phyloP scores from a whole-genome alignment of 2,329 filamentous ascomycete species.

The Cladorrhinum sp. region DNA sequence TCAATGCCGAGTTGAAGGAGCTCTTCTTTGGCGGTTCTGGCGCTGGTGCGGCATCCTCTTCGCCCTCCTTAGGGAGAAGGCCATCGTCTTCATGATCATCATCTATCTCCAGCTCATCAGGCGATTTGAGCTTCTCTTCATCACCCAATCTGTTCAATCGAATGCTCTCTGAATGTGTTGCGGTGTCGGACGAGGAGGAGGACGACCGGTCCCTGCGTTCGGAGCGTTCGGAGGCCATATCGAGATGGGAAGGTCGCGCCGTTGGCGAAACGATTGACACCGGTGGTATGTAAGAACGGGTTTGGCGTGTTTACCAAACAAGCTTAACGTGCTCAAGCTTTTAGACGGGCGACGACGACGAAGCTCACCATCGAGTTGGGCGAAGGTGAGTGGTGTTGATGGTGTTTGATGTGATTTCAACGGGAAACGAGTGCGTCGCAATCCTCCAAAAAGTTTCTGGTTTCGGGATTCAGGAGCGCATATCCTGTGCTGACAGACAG shows the following conservation, averaged over 20 bases:
- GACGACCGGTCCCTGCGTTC: constrained; percentile 27
- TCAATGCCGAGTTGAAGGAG: constrained; percentile 39
- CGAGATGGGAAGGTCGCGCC: background rate
- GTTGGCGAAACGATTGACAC: background rate
- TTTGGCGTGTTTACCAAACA: background rate
- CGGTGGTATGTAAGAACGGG: background rate
- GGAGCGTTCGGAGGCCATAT: background rate
- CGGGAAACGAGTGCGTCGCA: background rate
- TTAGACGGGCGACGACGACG: constrained; percentile 34
- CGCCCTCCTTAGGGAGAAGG: constrained; percentile 36
- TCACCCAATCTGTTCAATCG: constrained; percentile 33
- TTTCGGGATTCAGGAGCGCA: background rate
- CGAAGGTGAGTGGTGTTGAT: constrained; percentile 11
- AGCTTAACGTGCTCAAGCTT: background rate
- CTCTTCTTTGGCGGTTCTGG: constrained; percentile 23
- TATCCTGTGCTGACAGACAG: background rate
- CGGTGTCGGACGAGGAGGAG: constrained; percentile 34
- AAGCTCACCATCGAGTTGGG: constrained; percentile 17
- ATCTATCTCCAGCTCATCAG: constrained; percentile 37
- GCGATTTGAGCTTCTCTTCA: constrained; percentile 31
- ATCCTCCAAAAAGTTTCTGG: background rate
- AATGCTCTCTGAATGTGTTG: constrained; percentile 32
- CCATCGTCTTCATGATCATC: constrained; percentile 38
- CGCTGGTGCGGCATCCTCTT: constrained; percentile 33
- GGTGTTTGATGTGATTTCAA: background rate